Conservation (phyloP, 2,329 filamentous ascomycete genomes). For the Ophiostoma piceae region DNA sequence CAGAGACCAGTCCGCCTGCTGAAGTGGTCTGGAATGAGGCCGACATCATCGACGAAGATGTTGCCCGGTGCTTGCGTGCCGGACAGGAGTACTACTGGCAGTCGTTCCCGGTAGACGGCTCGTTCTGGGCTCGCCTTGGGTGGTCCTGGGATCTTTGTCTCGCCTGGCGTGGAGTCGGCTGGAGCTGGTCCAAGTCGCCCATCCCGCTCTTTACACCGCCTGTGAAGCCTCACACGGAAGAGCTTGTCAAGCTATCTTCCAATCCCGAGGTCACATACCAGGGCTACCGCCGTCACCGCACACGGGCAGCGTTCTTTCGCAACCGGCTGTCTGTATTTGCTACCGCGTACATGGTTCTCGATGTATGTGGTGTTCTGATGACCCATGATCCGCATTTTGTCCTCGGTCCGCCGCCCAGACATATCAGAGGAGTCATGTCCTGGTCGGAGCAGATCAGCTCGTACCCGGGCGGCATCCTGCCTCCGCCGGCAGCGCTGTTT, state of each 20-base stretch:
- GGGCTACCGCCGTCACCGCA: constrained; percentile 44
- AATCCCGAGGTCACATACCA: constrained; percentile 41
- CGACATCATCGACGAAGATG: constrained; percentile 25
- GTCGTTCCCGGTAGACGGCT: constrained; percentile 47
- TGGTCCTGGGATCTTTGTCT: constrained; percentile 54
- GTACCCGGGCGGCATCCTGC: constrained; percentile 30
- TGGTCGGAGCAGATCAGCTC: constrained; percentile 30
- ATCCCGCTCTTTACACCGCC: constrained; percentile 44
- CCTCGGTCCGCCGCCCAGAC: constrained; percentile 38
- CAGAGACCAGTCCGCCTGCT: neutral
- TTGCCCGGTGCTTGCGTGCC: constrained; percentile 31
- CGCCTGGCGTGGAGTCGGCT: constrained; percentile 53
- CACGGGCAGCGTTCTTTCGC: constrained; percentile 43
- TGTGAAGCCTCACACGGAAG: constrained; percentile 37
- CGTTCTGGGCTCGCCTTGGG: constrained; percentile 46
- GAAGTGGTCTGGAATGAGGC: constrained; percentile 26
- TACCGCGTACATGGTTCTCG: constrained; percentile 60
- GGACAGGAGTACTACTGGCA: constrained; percentile 55
- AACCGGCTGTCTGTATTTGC: constrained; percentile 44
- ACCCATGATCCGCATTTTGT: constrained; percentile 75
- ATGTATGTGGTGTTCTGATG: constrained; percentile 63
- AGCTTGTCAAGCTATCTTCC: constrained; percentile 39
- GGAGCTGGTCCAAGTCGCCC: constrained; percentile 51
- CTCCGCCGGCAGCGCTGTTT: constrained; percentile 32
- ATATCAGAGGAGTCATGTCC: constrained; percentile 24